Evolutionary conservation across 2,329 filamentous ascomycete genomes (phyloP).

Genomic region (Penicillium sp.): DNA sequence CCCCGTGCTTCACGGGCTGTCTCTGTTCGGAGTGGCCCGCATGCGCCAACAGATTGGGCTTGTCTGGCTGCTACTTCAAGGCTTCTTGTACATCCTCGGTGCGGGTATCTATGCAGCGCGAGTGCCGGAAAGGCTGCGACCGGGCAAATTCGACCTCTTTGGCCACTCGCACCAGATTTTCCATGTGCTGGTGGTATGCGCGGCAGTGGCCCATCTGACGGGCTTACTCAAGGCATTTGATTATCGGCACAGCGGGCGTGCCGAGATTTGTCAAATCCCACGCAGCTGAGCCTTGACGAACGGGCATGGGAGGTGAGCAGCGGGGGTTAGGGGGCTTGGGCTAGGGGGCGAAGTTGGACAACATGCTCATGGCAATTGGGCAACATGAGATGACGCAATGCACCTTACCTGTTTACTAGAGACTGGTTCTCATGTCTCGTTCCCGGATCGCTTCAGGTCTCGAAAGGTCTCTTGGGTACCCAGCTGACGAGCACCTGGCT

Average conservation of each 20-base stretch:
- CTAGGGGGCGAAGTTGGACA: slow-evolving; percentile 23
- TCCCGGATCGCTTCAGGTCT: background rate
- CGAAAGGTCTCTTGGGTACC: slow-evolving; percentile 7
- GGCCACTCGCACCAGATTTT: slow-evolving; percentile 96
- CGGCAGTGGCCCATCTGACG: slow-evolving; percentile 77
- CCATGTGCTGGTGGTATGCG: slow-evolving; percentile 82
- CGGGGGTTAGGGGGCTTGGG: slow-evolving; percentile 2
- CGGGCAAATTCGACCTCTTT: slow-evolving; percentile 84
- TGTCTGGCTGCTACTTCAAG: slow-evolving; percentile 77
- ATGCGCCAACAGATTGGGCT: slow-evolving; percentile 76
- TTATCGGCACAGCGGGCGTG: slow-evolving; percentile 69
- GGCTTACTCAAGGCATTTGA: slow-evolving; percentile 85
- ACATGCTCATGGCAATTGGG: slow-evolving; percentile 25
- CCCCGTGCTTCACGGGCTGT: slow-evolving; percentile 76
- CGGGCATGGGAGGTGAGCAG: background rate
- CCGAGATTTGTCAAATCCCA: slow-evolving; percentile 51
- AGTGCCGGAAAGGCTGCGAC: slow-evolving; percentile 77
- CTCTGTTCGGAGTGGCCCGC: slow-evolving; percentile 65
- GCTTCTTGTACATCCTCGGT: slow-evolving; percentile 80
- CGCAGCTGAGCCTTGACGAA: slow-evolving; percentile 22
- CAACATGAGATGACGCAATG: slow-evolving; percentile 25
- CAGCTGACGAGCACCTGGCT: slow-evolving; percentile 27
- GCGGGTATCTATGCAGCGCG: slow-evolving; percentile 82
- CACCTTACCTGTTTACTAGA: slow-evolving; percentile 7
- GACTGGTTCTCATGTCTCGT: background rate